Conservation (phyloP, 176 grass and related monocot genomes). For the Puya raimondii region DNA sequence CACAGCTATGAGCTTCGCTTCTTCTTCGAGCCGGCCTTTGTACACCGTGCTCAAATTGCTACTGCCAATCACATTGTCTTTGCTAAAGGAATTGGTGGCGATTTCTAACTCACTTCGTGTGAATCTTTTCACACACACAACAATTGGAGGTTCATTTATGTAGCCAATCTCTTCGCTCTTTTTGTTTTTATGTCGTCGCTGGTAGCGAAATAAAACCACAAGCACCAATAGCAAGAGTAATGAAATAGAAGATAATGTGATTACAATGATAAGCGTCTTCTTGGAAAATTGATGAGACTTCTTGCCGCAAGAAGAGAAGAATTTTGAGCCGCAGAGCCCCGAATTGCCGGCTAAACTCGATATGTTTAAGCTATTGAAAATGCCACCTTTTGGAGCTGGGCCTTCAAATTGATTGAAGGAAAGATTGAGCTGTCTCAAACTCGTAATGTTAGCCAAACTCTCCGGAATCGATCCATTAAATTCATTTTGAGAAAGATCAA, state of each 20-base stretch:
- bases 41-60: constrained; percentile 85
- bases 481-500: constrained; percentile 68
- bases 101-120: constrained; percentile 37
- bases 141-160: constrained; percentile 22
- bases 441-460: constrained; percentile 51
- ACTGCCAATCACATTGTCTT: constrained; percentile 52
- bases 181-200: constrained; percentile 29
- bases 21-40: constrained; percentile 44
- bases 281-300: constrained; percentile 28
- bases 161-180: neutral
- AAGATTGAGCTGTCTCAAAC: constrained; percentile 47
- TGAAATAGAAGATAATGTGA: constrained; percentile 28
- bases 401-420: constrained; percentile 61
- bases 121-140: constrained; percentile 66
- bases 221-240: constrained; percentile 35
- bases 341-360: constrained; percentile 58
- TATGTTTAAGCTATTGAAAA: constrained; percentile 47
- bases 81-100: constrained; percentile 46
- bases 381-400: constrained; percentile 38
- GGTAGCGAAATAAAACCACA: constrained; percentile 13
- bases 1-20: constrained; percentile 40
- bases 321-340: constrained; percentile 56
- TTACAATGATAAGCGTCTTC: constrained; percentile 32
- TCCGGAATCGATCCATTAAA: constrained; percentile 47
- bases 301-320: constrained; percentile 34